Conservation (phyloP, 106 monocot species). For the Apostasia shenzhenica region DNA sequence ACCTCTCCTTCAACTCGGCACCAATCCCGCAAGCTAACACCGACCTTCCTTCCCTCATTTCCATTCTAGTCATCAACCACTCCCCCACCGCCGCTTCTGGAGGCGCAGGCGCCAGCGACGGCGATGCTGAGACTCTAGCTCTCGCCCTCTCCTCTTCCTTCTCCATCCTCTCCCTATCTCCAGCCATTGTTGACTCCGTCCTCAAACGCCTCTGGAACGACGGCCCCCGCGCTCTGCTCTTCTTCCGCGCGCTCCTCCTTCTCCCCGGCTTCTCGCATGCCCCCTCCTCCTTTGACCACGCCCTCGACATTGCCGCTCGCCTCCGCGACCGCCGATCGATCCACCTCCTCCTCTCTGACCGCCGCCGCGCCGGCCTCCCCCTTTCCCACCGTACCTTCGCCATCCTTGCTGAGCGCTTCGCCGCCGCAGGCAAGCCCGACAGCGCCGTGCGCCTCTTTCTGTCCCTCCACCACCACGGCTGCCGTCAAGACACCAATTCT, state of each 20-base stretch:
- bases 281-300: slow-evolving; percentile 41
- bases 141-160: slow-evolving; percentile 18
- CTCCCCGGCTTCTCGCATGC: slow-evolving; percentile 24
- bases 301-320: slow-evolving; percentile 56
- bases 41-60: slow-evolving; percentile 18
- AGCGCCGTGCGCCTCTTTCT: slow-evolving; percentile 72
- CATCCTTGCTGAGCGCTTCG: slow-evolving; percentile 60
- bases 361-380: slow-evolving; percentile 4
- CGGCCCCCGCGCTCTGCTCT: slow-evolving; percentile 63
- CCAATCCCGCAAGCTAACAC: too few species aligned
- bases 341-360: slow-evolving; percentile 25
- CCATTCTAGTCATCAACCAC: slow-evolving; percentile 31
- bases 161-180: slow-evolving; percentile 7
- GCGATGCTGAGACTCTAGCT: slow-evolving; percentile 25
- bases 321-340: slow-evolving; percentile 31
- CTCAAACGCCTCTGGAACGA: slow-evolving; percentile 74
- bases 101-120: slow-evolving; percentile 7
- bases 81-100: slow-evolving; percentile 15
- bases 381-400: slow-evolving; percentile 57
- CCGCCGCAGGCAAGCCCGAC: slow-evolving; percentile 56
- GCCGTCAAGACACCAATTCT: slow-evolving; percentile 34
- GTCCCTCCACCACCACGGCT: slow-evolving; percentile 53
- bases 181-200: slow-evolving; percentile 33
- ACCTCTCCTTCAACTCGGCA: too few species aligned
- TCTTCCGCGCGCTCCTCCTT: slow-evolving; percentile 44